Evolutionary conservation across 768 basidiomycete species (phyloP), one percentile per base, ranked within the genome.

Genomic region (Filobasidium floriforme): DNA sequence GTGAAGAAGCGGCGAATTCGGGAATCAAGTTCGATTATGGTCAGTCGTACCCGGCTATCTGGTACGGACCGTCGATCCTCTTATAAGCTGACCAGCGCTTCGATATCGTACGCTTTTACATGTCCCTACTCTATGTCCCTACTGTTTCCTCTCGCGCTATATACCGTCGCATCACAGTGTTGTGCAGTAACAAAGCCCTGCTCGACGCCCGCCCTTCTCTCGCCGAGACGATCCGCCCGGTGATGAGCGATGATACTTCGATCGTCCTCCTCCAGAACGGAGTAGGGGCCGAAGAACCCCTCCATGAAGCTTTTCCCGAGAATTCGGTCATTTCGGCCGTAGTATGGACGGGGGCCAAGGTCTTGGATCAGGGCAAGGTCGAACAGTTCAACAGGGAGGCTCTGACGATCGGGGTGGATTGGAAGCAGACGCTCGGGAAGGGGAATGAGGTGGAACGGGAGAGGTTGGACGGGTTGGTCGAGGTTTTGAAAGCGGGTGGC

Each of bases 251-350:
- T 24, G 28, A 62, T 18, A 77, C 74, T 4, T 70, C 71, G 19
- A 73, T 77, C 44, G 74, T 77, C 46, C 71, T 77, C 41, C 66
- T 77, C 1, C 76, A 77, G 66, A 77, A 77, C 66, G 76, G 76
- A 29, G 76, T 75, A 4, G 76, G 76, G 5, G 72, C 73, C 28
- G 76, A 77, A 69, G 76, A 69, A 57, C 74, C 76, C 10, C 62
- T 77, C 19, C 74, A 77, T 65, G 61, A 60, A 6, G 70, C 72
- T 15, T 77, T 75, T 69, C 72, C 73, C 37, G 28, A 63, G 19
- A 75, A 61, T 44, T 73, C 76, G 43, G 67, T 77, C 66, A 77
- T 77, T 55, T 77, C 76, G 19, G 76, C 76, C 7, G 74, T 75
- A 6, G 62, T 63, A 40, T 77, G 76, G 76, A 75, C 76, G 0